These are phyloP conservation scores for Grosmannia clavigera DNA, from an alignment of 2,329 filamentous ascomycete species.

Conservation along the genomic window DNA sequence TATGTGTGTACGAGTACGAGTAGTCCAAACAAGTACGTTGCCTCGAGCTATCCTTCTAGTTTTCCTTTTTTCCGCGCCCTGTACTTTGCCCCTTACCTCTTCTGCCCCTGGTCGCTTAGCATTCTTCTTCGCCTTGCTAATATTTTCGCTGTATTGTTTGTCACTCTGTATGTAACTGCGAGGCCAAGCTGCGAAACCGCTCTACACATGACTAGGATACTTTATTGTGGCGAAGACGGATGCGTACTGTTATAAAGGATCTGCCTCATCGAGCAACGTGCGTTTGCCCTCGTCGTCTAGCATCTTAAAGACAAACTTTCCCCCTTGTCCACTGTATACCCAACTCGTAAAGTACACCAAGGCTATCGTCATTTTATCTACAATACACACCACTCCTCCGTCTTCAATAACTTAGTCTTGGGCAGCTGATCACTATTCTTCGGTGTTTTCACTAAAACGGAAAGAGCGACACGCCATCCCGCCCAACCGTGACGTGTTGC, in stretches of 20 bases:
- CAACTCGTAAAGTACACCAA: neutral
- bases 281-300: neutral
- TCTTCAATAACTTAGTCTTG: neutral
- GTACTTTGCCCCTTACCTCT: neutral
- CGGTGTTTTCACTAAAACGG: neutral
- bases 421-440: neutral
- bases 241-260: neutral
- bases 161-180: neutral
- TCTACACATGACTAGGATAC: neutral
- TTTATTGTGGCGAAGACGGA: constrained; percentile 5
- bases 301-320: neutral
- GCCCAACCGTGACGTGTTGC: constrained; percentile 6
- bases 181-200: constrained; percentile 1
- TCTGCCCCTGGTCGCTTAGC: neutral
- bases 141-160: neutral
- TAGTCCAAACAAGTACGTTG: too few species aligned
- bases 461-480: constrained; percentile 7
- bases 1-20: neutral
- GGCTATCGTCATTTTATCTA: neutral
- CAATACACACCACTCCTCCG: neutral
- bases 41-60: neutral
- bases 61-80: neutral
- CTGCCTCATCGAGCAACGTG: neutral
- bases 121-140: neutral
- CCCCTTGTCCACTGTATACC: neutral